phyloP scores from a whole-genome alignment of 1,139 yeast species.

The Kluyveromyces marxianus region DNA sequence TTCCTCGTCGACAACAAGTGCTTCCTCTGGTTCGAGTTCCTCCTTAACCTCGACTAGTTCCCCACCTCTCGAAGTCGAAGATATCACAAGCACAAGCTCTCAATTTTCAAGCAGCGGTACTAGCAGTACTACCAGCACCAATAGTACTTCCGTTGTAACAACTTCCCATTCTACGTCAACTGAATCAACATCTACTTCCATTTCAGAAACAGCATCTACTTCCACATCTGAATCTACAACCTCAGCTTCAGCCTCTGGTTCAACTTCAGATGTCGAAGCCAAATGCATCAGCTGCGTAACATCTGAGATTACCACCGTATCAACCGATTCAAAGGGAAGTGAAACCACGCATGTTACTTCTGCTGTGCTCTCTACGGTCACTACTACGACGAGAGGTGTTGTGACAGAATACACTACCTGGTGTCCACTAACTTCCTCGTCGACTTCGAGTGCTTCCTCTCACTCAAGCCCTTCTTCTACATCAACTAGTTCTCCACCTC shows the following conservation, averaged over 20 bases:
- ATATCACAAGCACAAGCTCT: too few relatives aligned
- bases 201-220: too few relatives aligned
- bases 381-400: slow-evolving; percentile 24
- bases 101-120: too few relatives aligned
- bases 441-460: not conserved
- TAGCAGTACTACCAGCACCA: too few relatives aligned
- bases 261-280: too few relatives aligned
- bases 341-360: slow-evolving; percentile 17
- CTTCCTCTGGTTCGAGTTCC: not conserved
- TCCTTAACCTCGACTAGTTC: not conserved
- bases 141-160: too few relatives aligned
- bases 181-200: too few relatives aligned
- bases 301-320: too few relatives aligned
- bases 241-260: too few relatives aligned
- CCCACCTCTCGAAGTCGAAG: not conserved
- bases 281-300: too few relatives aligned
- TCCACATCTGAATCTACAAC: too few relatives aligned
- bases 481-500: not conserved
- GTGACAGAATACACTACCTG: slow-evolving; percentile 32
- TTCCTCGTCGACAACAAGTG: not conserved
- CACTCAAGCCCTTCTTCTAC: not conserved
- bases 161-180: too few relatives aligned
- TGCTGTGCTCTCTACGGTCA: slow-evolving; percentile 32
- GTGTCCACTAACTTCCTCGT: slow-evolving; percentile 25
- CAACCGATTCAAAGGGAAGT: slow-evolving; percentile 1